Conservation (phyloP, 176 grass and related monocot genomes). For the Bonia amplexicaulis region DNA sequence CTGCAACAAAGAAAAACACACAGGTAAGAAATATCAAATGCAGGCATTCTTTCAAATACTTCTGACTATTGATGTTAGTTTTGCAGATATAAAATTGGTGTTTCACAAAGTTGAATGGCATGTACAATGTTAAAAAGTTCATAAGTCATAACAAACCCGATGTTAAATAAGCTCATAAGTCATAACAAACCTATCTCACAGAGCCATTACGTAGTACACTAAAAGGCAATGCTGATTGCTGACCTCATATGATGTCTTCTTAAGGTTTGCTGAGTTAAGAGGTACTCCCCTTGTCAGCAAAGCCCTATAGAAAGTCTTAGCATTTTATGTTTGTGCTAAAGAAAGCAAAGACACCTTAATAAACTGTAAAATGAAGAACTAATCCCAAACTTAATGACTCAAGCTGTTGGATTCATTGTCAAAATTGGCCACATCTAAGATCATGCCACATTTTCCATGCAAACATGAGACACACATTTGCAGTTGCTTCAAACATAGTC, state of each 20-base stretch:
- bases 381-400: not conserved
- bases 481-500: conserved; percentile 11
- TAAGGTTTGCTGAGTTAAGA: conserved; percentile 32
- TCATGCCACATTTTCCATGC: not conserved
- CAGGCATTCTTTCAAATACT: not conserved
- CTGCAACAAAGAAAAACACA: conserved; percentile 21
- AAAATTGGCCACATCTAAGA: not conserved
- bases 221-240: conserved; percentile 25
- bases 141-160: conserved; percentile 14
- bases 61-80: not conserved
- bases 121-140: not conserved
- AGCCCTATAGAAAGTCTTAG: conserved; percentile 22
- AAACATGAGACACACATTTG: not conserved
- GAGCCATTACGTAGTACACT: not conserved
- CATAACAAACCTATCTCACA: conserved; percentile 3
- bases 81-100: not conserved
- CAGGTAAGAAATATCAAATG: not conserved
- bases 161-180: not conserved
- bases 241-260: conserved; percentile 40
- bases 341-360: not conserved
- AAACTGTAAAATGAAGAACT: not conserved
- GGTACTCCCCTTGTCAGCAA: conserved; percentile 37
- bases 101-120: not conserved
- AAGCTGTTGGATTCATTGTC: conserved; percentile 3
- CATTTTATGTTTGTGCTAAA: not conserved